Percentiles rank a stretch among this genome's conserved stretches.
These are phyloP conservation scores for Fomes fomentarius DNA, from an alignment of 1,284 basidiomycete genomes.

Conservation along the genomic window DNA sequence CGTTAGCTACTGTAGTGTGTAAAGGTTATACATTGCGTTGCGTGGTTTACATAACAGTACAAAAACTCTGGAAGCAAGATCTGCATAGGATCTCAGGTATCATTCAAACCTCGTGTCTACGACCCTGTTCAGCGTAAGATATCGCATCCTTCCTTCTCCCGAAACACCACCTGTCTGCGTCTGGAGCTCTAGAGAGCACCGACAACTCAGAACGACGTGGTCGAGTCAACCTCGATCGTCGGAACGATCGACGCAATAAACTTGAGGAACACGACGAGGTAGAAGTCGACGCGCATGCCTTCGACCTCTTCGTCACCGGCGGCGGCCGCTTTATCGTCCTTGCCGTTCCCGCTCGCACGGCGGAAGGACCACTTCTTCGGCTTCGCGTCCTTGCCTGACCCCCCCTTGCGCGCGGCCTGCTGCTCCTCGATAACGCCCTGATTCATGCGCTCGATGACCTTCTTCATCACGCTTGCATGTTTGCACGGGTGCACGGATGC, in stretches of 20 bases:
- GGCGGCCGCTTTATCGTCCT: conserved; percentile 51
- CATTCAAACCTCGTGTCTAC: conserved; percentile 27
- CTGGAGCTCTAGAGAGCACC: background rate
- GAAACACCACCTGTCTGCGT: background rate
- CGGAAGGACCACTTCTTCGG: conserved; percentile 88
- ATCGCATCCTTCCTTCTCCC: background rate
- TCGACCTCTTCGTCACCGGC: conserved; percentile 73
- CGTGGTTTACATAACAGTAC: conserved; percentile 30
- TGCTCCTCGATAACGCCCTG: conserved; percentile 82
- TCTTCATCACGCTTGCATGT: conserved; percentile 99
- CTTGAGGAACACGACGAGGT: conserved; percentile 95
- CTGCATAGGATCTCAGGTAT: conserved; percentile 30
- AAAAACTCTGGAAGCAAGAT: conserved; percentile 27
- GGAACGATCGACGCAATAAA: conserved; percentile 95
- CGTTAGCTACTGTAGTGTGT: no score
- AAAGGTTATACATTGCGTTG: conserved; percentile 25
- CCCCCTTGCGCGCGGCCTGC: conserved; percentile 57
- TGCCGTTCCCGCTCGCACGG: conserved; percentile 64
- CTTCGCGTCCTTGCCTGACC: conserved; percentile 46
- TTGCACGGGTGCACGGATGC: conserved; percentile 98
- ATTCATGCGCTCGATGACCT: conserved; percentile 99
- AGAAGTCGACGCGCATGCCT: conserved; percentile 94
- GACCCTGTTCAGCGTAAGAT: conserved; percentile 1
- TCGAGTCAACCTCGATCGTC: conserved; percentile 94
- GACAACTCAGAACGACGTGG: conserved; percentile 70